These are phyloP conservation scores for Lepidium sativum DNA, from an alignment of 345 rosid species.

Conservation along the genomic window DNA sequence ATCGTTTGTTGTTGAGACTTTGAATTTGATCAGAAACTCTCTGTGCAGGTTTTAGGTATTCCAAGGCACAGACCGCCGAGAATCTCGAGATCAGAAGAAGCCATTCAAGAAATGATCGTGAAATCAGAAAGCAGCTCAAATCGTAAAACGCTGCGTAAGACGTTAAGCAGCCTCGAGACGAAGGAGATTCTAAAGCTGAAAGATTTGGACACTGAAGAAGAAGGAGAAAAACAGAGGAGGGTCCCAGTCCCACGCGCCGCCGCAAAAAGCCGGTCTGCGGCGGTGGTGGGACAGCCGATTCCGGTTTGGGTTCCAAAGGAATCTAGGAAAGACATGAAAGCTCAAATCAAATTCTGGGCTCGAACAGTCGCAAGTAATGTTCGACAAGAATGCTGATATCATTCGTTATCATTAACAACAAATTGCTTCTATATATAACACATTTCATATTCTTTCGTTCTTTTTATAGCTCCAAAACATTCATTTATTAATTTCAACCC, in stretches of 20 bases:
- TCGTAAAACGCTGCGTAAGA: slow-evolving; percentile 28
- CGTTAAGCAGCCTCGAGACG: slow-evolving; percentile 37
- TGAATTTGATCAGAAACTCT: neutral
- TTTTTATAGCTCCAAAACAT: neutral
- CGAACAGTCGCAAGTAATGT: slow-evolving; percentile 66
- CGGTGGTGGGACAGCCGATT: slow-evolving; percentile 33
- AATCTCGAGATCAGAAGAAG: slow-evolving; percentile 30
- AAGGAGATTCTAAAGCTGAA: slow-evolving; percentile 40
- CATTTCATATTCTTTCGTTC: slow-evolving; percentile 12
- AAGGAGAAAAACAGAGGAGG: slow-evolving; percentile 11
- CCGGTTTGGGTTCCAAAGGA: slow-evolving; percentile 37
- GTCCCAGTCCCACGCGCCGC: neutral
- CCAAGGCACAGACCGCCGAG: slow-evolving; percentile 40
- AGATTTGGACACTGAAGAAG: slow-evolving; percentile 38
- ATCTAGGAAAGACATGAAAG: slow-evolving; percentile 46
- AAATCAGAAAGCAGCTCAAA: slow-evolving; percentile 1
- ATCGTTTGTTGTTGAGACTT: neutral
- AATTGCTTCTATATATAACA: neutral
- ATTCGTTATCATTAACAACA: neutral
- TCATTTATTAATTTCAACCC: neutral
- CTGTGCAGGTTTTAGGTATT: slow-evolving; percentile 22
- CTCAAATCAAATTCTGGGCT: slow-evolving; percentile 66
- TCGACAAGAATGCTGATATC: slow-evolving; percentile 36
- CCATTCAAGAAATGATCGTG: slow-evolving; percentile 3
- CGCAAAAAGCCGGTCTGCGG: slow-evolving; percentile 28